These are phyloP conservation scores for Hypoxylon subgilvum DNA, from an alignment of 495 filamentous ascomycete genomes.

Conservation along the genomic window DNA sequence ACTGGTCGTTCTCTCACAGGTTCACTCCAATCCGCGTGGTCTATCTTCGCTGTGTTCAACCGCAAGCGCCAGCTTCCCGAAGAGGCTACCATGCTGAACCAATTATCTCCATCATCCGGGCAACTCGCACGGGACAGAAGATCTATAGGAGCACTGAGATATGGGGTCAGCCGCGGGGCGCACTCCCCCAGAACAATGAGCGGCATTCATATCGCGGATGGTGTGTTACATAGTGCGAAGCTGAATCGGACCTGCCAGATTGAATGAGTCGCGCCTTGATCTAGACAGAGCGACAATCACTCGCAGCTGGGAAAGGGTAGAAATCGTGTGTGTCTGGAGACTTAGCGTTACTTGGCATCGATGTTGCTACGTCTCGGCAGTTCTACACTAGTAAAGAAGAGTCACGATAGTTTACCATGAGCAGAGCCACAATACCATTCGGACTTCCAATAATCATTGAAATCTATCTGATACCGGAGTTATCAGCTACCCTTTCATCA, in stretches of 20 bases:
- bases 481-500: slow-evolving; percentile 27
- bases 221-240: slow-evolving; percentile 29
- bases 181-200: slow-evolving; percentile 1
- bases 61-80: slow-evolving; percentile 18
- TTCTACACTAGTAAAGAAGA: neutral
- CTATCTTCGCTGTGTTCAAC: neutral
- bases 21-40: neutral
- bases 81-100: neutral
- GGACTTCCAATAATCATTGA: slow-evolving; percentile 2
- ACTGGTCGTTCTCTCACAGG: slow-evolving; percentile 3
- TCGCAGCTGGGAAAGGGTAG: neutral
- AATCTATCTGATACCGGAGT: slow-evolving; percentile 9
- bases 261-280: slow-evolving; percentile 24
- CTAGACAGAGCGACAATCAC: slow-evolving; percentile 24
- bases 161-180: slow-evolving; percentile 1
- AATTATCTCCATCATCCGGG: slow-evolving; percentile 14
- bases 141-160: slow-evolving; percentile 9
- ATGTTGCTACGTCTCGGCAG: neutral
- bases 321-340: neutral
- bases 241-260: slow-evolving; percentile 34
- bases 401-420: neutral
- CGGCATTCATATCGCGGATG: neutral
- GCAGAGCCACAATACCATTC: neutral
- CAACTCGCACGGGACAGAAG: slow-evolving; percentile 4
- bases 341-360: neutral